phyloP scores from a whole-genome alignment of 768 basidiomycete genomes.

The Phylloporus sp. region DNA sequence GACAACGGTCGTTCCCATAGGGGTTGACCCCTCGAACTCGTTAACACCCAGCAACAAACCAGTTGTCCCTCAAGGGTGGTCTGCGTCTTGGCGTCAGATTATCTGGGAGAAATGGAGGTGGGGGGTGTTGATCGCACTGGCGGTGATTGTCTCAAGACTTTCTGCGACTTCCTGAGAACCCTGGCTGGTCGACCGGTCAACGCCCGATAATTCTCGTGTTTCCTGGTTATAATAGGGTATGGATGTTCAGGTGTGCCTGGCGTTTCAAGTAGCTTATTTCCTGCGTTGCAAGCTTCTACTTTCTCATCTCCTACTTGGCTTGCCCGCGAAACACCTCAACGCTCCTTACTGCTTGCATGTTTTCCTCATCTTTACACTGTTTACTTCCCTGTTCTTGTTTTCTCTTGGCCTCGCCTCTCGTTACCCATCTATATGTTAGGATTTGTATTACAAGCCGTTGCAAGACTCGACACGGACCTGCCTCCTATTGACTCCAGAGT shows the following conservation, averaged over 20 bases:
- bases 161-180: conserved; percentile 44
- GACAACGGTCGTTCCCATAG: conserved; percentile 3
- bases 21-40: conserved; percentile 15
- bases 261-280: conserved; percentile 17
- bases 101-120: conserved; percentile 85
- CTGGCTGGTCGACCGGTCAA: neutral
- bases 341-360: conserved; percentile 9
- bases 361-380: conserved; percentile 1
- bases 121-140: conserved; percentile 73
- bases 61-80: conserved; percentile 45
- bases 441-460: conserved; percentile 23
- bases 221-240: conserved; percentile 13
- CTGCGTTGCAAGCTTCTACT: conserved; percentile 8
- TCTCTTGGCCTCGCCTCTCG: conserved; percentile 8
- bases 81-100: conserved; percentile 59
- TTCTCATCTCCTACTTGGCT: conserved; percentile 12
- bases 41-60: conserved; percentile 29
- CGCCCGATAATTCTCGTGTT: conserved; percentile 3
- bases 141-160: conserved; percentile 73
- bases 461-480: conserved; percentile 7
- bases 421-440: conserved; percentile 23
- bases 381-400: conserved; percentile 12
- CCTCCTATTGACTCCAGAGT: conserved; percentile 40
- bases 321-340: conserved; percentile 8
- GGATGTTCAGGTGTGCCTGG: conserved; percentile 19